These are phyloP conservation scores for Quercus phellos DNA, from an alignment of 331 rosid species.

Conservation along the genomic window DNA sequence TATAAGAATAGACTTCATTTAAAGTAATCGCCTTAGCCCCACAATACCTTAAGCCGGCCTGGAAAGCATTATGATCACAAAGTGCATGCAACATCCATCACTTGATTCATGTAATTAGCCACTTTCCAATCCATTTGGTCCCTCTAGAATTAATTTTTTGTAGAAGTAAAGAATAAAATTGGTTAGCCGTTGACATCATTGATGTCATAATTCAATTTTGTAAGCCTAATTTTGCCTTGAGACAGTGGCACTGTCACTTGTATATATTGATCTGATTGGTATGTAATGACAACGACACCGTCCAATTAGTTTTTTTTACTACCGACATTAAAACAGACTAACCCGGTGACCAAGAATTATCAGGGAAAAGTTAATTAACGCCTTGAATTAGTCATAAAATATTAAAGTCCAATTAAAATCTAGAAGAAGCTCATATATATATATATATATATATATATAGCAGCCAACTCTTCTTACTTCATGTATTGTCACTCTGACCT, in stretches of 20 bases:
- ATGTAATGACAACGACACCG: not conserved
- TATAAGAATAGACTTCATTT: too few relatives aligned
- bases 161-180: not conserved
- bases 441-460: not conserved
- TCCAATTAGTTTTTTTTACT: not conserved
- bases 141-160: not conserved
- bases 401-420: not conserved
- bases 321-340: not conserved
- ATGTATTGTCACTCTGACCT: conserved; percentile 33
- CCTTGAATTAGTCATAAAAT: not conserved
- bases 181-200: conserved; percentile 18
- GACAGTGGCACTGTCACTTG: not conserved
- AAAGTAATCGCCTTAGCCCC: too few relatives aligned
- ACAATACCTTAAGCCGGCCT: too few relatives aligned
- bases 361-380: not conserved
- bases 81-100: too few relatives aligned
- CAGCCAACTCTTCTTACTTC: conserved; percentile 28
- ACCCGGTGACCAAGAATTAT: not conserved
- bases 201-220: not conserved
- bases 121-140: not conserved
- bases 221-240: not conserved
- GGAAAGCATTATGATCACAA: too few relatives aligned
- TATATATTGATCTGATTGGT: not conserved
- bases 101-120: not conserved
- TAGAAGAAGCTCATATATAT: not conserved